Evolutionary conservation across 2,329 filamentous ascomycete genomes (phyloP).

Genomic region (Fusarium sp.): DNA sequence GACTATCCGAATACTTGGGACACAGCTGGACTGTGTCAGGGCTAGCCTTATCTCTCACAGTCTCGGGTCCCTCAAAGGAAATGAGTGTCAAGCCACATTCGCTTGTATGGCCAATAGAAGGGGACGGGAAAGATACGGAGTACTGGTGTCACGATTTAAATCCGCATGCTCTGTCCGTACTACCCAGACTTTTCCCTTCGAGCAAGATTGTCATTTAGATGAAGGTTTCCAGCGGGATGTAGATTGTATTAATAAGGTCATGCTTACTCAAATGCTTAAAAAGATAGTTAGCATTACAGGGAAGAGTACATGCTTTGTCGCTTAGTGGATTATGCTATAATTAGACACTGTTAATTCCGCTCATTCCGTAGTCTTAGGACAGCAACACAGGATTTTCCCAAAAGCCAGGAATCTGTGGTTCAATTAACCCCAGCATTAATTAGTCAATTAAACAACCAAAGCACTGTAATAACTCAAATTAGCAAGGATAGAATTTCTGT

Average conservation of each 20-base stretch:
- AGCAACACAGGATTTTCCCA: not conserved
- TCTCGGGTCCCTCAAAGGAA: not conserved
- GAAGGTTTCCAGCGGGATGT: fast-evolving
- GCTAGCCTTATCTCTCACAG: not conserved
- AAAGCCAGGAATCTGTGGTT: not conserved
- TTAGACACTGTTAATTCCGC: not conserved
- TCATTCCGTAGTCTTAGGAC: not conserved
- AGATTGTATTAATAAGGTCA: not conserved
- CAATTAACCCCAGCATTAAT: not conserved
- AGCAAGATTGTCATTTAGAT: not conserved
- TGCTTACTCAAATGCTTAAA: not conserved
- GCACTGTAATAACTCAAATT: fast-evolving
- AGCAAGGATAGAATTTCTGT: not conserved
- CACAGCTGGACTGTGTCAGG: not conserved
- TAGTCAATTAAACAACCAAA: fast-evolving
- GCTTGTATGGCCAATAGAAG: not conserved
- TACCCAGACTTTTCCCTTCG: not conserved
- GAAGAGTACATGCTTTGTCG: fast-evolving
- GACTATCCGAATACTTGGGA: not conserved
- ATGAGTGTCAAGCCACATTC: not conserved
- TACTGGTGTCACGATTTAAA: too few species aligned
- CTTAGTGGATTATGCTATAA: not conserved
- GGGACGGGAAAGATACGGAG: too few species aligned
- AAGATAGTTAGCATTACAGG: not conserved
- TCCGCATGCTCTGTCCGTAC: too few species aligned